Base-by-base conservation (phyloP, 1,284 basidiomycete species). In the Anthracocystis walkeri region DNA sequence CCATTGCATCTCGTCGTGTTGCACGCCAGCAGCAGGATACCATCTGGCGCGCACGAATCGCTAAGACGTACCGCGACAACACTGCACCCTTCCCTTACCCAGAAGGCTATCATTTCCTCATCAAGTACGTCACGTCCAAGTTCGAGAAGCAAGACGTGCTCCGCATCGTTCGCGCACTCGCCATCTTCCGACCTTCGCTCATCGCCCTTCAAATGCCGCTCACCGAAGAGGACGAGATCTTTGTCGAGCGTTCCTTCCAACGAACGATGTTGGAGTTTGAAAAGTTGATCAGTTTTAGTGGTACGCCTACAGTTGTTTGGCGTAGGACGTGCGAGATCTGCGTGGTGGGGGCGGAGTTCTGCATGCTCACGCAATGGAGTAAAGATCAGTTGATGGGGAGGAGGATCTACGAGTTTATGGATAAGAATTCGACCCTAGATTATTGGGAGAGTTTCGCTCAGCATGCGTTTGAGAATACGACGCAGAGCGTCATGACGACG, bases 241-340 rank as follows among this genome's bases (percentile, higher is more conserved):
- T 98, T 86, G 92, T 97, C 62, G 95, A 98, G 87, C 91, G 92
- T 75, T 95, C 93, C 75, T 95, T 98, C 85, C 95, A 97, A 85
- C 89, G 96, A 46, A 94, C 94, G 27, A 87, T 97, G 73, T 89
- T 97, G 78, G 95, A 98, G 88, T 90, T 97, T 63, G 94, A 97
- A 85, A 97, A 97, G 86, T 89, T 98, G 72, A 96, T 99, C 75
- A 94, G 93, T 46, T 97, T 94, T 86, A 95, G 93, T 70, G 97
- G 96, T 6, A 99, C 97, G n/a, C 97, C 96, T 2, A 99, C 96
- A 0, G 94, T 97, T n/a, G 93, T 97, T 2, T 99, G 96, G 96
- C 91, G 96, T 33, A 89, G 96, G 53, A 99, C 97, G 18, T 96
- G 96, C 82, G 97, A 99, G 87, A 94, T 99, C 41, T 95, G 94